phyloP scores from a whole-genome alignment of 345 rosid species.

The Jatropha curcas region DNA sequence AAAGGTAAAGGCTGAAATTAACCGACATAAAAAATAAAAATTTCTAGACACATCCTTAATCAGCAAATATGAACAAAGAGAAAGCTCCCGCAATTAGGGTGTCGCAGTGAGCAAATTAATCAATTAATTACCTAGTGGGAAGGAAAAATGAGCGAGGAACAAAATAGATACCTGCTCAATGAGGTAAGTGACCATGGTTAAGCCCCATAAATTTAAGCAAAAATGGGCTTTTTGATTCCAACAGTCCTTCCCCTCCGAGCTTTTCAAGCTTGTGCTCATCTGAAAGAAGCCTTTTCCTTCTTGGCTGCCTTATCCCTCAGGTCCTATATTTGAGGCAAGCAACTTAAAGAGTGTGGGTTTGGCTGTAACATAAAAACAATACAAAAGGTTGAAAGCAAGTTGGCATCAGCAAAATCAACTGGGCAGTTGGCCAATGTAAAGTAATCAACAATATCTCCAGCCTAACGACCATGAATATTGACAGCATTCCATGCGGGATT shows the following conservation, averaged over 20 bases:
- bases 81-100: too few relatives aligned
- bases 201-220: slow-evolving; percentile 74
- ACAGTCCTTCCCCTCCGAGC: slow-evolving; percentile 59
- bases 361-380: slow-evolving; percentile 34
- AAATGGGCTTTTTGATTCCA: slow-evolving; percentile 66
- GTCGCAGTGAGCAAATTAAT: background rate
- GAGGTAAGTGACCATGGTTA: slow-evolving; percentile 72
- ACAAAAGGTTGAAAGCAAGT: background rate
- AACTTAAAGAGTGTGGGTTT: slow-evolving; percentile 60
- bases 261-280: slow-evolving; percentile 63
- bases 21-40: background rate
- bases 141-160: background rate
- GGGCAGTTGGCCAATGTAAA: background rate
- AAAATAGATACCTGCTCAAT: slow-evolving; percentile 52
- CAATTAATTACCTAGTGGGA: background rate
- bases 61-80: background rate
- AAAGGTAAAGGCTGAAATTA: background rate
- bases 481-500: background rate
- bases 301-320: slow-evolving; percentile 67
- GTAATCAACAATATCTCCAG: background rate
- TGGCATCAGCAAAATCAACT: background rate
- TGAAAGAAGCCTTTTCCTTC: slow-evolving; percentile 57
- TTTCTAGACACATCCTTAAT: background rate
- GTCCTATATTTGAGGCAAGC: slow-evolving; percentile 72
- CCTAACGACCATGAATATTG: background rate